Evolutionary conservation across 2,329 filamentous ascomycete genomes (phyloP).

Genomic region (Aspergillus sp.): DNA sequence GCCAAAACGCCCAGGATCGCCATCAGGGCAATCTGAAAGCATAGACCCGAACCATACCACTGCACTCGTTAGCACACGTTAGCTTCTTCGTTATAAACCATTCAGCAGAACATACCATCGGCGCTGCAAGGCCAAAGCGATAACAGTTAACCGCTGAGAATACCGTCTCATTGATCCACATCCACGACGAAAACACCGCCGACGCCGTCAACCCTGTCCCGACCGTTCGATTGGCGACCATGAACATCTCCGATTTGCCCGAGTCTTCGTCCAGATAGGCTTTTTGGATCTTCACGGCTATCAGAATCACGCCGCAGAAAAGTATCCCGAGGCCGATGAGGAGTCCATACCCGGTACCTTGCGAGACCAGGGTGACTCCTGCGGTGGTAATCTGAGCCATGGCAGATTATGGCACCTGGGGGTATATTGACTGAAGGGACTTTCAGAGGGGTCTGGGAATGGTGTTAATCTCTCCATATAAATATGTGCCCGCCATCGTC

Average conservation of each 20-base stretch:
- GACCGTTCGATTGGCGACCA: slow-evolving; percentile 40
- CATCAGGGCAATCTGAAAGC: slow-evolving; percentile 53
- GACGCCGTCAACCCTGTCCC: slow-evolving; percentile 39
- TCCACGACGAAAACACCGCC: slow-evolving; percentile 41
- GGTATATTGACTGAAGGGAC: background rate
- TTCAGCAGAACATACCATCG: slow-evolving; percentile 24
- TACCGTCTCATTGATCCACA: slow-evolving; percentile 41
- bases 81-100: background rate
- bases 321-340: slow-evolving; percentile 50
- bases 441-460: background rate
- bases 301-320: slow-evolving; percentile 50
- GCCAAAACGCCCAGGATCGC: slow-evolving; percentile 50
- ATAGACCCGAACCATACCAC: slow-evolving; percentile 43
- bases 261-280: slow-evolving; percentile 31
- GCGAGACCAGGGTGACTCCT: slow-evolving; percentile 23
- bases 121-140: slow-evolving; percentile 35
- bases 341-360: slow-evolving; percentile 44
- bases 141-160: slow-evolving; percentile 35
- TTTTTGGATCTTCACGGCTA: slow-evolving; percentile 47
- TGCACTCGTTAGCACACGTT: slow-evolving; percentile 1
- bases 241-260: slow-evolving; percentile 44
- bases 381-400: slow-evolving; percentile 1
- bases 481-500: background rate
- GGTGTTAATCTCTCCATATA: background rate
- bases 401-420: background rate